phyloP scores from a whole-genome alignment of 495 filamentous ascomycete species.

The Penicillium goetzii region DNA sequence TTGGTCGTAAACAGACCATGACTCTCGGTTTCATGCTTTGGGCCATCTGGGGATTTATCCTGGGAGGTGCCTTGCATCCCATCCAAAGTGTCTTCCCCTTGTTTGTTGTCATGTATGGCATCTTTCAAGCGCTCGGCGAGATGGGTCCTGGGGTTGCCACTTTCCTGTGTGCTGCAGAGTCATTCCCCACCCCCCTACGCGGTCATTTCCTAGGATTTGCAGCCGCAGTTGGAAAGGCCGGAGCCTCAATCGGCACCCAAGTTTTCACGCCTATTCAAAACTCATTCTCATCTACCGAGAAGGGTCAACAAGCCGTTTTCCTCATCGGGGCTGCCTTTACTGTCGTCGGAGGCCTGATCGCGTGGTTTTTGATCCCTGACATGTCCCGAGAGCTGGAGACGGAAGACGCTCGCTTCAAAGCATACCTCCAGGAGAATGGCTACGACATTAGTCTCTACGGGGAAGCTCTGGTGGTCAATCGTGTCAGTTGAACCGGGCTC shows the following conservation, averaged over 20 bases:
- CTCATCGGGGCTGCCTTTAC: slow-evolving; percentile 51
- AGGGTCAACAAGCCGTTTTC: slow-evolving; percentile 52
- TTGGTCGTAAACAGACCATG: slow-evolving; percentile 53
- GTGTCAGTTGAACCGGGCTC: background rate
- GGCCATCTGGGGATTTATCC: slow-evolving; percentile 50
- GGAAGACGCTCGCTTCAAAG: slow-evolving; percentile 48
- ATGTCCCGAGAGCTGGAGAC: slow-evolving; percentile 48
- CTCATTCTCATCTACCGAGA: slow-evolving; percentile 37
- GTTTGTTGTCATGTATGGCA: slow-evolving; percentile 56
- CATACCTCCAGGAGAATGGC: slow-evolving; percentile 48
- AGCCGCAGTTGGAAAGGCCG: slow-evolving; percentile 53
- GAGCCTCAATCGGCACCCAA: slow-evolving; percentile 52
- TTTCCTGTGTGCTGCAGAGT: slow-evolving; percentile 50
- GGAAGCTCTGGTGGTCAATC: slow-evolving; percentile 26
- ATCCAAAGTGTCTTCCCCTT: slow-evolving; percentile 52
- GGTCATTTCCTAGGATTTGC: slow-evolving; percentile 54
- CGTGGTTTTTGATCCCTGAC: slow-evolving; percentile 53
- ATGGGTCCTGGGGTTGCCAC: slow-evolving; percentile 54
- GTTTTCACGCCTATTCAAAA: slow-evolving; percentile 51
- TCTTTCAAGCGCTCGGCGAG: slow-evolving; percentile 51
- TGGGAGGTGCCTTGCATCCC: slow-evolving; percentile 47
- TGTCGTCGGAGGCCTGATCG: slow-evolving; percentile 42
- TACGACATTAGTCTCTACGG: slow-evolving; percentile 37
- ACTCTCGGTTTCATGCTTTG: slow-evolving; percentile 47
- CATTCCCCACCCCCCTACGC: slow-evolving; percentile 54